Base-by-base conservation (phyloP, 2,329 filamentous ascomycete species). In the Pseudopyricularia javanii region DNA sequence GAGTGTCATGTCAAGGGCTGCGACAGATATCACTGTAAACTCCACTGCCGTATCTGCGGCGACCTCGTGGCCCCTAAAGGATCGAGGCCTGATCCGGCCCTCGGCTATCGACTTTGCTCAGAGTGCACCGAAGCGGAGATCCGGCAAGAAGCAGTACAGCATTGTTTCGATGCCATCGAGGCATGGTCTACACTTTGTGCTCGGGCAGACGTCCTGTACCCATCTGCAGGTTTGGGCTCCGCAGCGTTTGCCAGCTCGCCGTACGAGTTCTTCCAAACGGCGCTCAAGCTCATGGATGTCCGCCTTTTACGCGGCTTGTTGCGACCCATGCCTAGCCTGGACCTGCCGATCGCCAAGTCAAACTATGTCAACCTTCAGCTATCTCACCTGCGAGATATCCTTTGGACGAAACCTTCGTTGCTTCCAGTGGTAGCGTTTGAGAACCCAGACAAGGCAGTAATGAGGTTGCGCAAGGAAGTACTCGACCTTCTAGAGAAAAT, bases 21-120 rank as follows among this genome's bases (percentile, higher is more conserved):
- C 50, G 53, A 60, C 12, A 57, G 61, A 20, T 70, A 64, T 47
- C 56, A 66, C 7, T 70, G 68, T 49, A 59, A 62, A 3, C 7
- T 67, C 17, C 68, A 70, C 53, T 70, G 68, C 53, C 60, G 58
- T n/a, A 62, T 61, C 47, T 70, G 68, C 26, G 66, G 63, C 3
- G 57, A 50, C 17, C 17, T 43, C 7, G 17, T 15, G 45, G n/a
- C 45, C 3, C 45, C 45, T 3, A 26, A 48, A 22, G 45, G 45
- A 17, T n/a, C 7, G n/a, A 43, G 14, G 17, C n/a, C 37, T 11
- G 37, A 43, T n/a, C 37, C 37, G 2, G 37, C 37, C 17, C 37
- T 43, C 17, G n/a, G 37, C 37, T 43, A 20, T 11, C 37, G 37
- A 11, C 37, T 43, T 9, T 43, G 37, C 22, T 7, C 37, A 9